A percentile compares a stretch with the other conserved stretches of the same genome.
Conservation (phyloP, 106 monocot species). For the Dendrobium catenatum region DNA sequence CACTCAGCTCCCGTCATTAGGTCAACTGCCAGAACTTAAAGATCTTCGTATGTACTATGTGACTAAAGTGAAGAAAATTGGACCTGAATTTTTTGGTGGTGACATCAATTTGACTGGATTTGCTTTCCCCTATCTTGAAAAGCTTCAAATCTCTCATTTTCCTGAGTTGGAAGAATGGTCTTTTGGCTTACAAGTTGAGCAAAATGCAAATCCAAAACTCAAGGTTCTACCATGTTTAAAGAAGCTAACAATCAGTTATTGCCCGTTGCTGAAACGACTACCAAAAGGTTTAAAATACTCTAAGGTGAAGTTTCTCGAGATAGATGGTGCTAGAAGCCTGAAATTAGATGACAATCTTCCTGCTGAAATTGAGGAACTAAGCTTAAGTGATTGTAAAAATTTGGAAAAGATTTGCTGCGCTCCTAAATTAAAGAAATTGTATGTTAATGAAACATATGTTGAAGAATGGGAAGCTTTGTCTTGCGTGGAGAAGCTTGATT, state of each 20-base stretch:
- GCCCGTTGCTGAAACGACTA: slow-evolving; percentile 13
- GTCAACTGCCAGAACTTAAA: neutral
- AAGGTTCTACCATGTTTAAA: neutral
- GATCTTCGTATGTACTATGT: neutral
- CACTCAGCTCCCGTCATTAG: neutral
- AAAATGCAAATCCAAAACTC: neutral
- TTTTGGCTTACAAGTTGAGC: neutral
- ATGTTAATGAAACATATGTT: neutral
- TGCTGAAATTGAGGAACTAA: neutral
- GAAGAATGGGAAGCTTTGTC: neutral
- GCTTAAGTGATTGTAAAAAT: neutral
- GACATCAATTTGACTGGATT: neutral
- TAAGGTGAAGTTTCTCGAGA: neutral
- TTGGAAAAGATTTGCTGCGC: neutral
- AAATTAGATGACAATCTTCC: neutral
- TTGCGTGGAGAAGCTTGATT: neutral
- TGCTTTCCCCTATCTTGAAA: slow-evolving; percentile 22
- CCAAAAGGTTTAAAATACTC: slow-evolving; percentile 13
- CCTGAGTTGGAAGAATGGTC: slow-evolving; percentile 28
- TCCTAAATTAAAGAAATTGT: neutral
- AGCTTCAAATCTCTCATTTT: slow-evolving; percentile 2
- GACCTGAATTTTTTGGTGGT: neutral
- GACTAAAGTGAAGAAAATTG: neutral
- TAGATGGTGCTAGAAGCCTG: neutral
- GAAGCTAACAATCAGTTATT: neutral